Percentiles rank a stretch among this genome's conserved stretches.
These are phyloP conservation scores for Talaromyces nanjingensis DNA, from an alignment of 495 filamentous ascomycete species.

Conservation along the genomic window DNA sequence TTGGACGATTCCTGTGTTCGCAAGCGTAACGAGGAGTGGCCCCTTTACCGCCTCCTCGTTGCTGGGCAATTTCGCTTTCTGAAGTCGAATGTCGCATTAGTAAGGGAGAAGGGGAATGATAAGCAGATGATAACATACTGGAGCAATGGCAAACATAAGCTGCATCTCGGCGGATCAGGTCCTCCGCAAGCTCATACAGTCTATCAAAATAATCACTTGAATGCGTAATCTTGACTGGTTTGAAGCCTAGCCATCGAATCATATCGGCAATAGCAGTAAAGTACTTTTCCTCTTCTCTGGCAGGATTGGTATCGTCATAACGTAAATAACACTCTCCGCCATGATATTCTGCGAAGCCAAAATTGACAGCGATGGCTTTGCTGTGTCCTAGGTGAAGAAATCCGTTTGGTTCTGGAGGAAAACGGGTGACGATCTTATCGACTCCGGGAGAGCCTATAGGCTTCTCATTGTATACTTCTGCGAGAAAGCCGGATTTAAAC, in stretches of 20 bases:
- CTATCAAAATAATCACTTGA: slow-evolving; percentile 76
- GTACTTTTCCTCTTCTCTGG: slow-evolving; percentile 72
- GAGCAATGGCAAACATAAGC: slow-evolving; percentile 76
- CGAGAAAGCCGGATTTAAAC: slow-evolving; percentile 80
- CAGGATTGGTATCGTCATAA: slow-evolving; percentile 81
- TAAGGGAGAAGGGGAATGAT: too few species aligned
- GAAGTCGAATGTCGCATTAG: too few species aligned
- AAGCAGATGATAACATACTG: slow-evolving; percentile 19
- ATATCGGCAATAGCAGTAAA: slow-evolving; percentile 73
- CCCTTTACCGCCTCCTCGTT: too few species aligned
- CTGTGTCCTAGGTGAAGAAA: slow-evolving; percentile 60
- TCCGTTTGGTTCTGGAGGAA: slow-evolving; percentile 82
- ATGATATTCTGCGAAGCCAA: slow-evolving; percentile 85
- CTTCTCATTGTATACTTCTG: slow-evolving; percentile 71
- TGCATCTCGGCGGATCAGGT: slow-evolving; percentile 63
- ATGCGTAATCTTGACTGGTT: slow-evolving; percentile 70
- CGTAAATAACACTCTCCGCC: slow-evolving; percentile 65
- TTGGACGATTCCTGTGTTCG: too few species aligned
- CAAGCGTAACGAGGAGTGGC: too few species aligned
- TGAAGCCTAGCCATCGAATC: slow-evolving; percentile 80
- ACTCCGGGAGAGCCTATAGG: slow-evolving; percentile 24
- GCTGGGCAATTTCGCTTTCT: slow-evolving; percentile 43
- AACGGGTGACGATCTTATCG: slow-evolving; percentile 64
- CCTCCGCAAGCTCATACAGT: slow-evolving; percentile 83
- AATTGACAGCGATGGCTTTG: slow-evolving; percentile 97